Conservation (phyloP, 179 eudicot genomes). For the Camellia oleifera region DNA sequence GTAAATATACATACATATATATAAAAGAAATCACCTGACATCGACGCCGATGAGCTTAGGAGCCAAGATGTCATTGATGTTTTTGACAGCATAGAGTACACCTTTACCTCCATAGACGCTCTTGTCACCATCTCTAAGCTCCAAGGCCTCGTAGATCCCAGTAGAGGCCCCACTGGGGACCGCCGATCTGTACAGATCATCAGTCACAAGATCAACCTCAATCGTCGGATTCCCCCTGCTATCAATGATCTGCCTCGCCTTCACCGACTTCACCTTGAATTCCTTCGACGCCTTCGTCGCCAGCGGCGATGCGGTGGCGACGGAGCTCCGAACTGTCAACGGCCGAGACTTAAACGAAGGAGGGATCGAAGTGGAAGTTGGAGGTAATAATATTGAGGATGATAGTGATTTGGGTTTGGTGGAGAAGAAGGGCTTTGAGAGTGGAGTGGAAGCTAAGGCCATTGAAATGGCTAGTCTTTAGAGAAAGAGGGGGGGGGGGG, state of each 20-base stretch:
- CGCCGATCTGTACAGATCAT: constrained; percentile 75
- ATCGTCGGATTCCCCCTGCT: constrained; percentile 89
- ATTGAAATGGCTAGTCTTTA: constrained; percentile 12
- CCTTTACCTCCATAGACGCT: constrained; percentile 87
- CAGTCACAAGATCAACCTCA: constrained; percentile 84
- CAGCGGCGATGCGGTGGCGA: constrained; percentile 28
- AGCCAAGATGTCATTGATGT: constrained; percentile 69
- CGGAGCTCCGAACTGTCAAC: constrained; percentile 34
- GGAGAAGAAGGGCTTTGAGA: constrained; percentile 60
- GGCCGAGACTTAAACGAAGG: constrained; percentile 33
- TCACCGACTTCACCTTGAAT: constrained; percentile 32
- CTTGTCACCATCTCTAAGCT: constrained; percentile 87
- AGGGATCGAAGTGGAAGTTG: constrained; percentile 19
- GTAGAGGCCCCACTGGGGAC: constrained; percentile 98
- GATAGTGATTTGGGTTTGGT: constrained; percentile 33
- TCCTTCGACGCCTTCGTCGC: constrained; percentile 27
- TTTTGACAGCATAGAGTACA: constrained; percentile 69
- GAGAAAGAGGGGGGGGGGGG: constrained; percentile 7
- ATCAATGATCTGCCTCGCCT: constrained; percentile 38
- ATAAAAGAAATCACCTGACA: constrained; percentile 48
- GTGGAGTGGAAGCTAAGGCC: constrained; percentile 44
- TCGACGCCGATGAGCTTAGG: constrained; percentile 78
- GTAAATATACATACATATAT: not conserved
- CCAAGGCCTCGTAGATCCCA: constrained; percentile 95
- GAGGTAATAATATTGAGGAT: constrained; percentile 15